These are phyloP conservation scores for Pyrenophora teres DNA, from an alignment of 2,329 filamentous ascomycete genomes.

Conservation along the genomic window DNA sequence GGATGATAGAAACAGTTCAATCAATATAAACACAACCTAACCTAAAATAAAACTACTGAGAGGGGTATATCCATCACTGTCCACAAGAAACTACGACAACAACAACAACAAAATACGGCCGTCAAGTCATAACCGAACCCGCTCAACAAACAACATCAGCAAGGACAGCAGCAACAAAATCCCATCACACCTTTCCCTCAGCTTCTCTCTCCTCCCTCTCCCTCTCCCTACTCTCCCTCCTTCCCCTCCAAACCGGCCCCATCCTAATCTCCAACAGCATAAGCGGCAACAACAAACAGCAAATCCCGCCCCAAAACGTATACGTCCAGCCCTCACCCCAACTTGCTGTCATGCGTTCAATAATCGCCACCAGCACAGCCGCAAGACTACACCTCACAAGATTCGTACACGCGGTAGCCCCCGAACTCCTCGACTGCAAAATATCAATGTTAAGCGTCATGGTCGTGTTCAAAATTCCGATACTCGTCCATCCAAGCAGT, in stretches of 20 bases:
- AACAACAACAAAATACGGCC: too few relatives aligned
- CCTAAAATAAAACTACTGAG: too few relatives aligned
- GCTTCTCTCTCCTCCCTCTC: slow-evolving; percentile 1
- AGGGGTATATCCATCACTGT: too few relatives aligned
- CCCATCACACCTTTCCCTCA: too few relatives aligned
- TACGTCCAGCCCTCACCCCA: slow-evolving; percentile 37
- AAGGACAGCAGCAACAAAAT: too few relatives aligned
- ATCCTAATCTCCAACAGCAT: slow-evolving; percentile 37
- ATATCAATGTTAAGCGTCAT: slow-evolving; percentile 41
- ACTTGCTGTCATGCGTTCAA: slow-evolving; percentile 28
- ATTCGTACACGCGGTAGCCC: slow-evolving; percentile 36
- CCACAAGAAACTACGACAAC: too few relatives aligned
- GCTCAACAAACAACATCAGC: too few relatives aligned
- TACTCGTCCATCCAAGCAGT: slow-evolving; percentile 34
- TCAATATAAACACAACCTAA: too few relatives aligned
- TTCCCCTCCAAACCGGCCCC: slow-evolving; percentile 30
- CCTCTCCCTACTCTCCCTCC: slow-evolving; percentile 24
- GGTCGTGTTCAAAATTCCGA: slow-evolving; percentile 36
- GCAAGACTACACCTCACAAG: slow-evolving; percentile 33
- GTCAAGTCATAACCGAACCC: too few relatives aligned
- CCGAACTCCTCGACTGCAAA: slow-evolving; percentile 31
- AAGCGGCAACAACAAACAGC: slow-evolving; percentile 30
- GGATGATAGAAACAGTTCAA: too few relatives aligned
- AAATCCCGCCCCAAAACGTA: slow-evolving; percentile 31
- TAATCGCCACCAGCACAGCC: slow-evolving; percentile 30